phyloP scores from a whole-genome alignment of 108 stramenopile genomes.

The Skeletonema menzelii region DNA sequence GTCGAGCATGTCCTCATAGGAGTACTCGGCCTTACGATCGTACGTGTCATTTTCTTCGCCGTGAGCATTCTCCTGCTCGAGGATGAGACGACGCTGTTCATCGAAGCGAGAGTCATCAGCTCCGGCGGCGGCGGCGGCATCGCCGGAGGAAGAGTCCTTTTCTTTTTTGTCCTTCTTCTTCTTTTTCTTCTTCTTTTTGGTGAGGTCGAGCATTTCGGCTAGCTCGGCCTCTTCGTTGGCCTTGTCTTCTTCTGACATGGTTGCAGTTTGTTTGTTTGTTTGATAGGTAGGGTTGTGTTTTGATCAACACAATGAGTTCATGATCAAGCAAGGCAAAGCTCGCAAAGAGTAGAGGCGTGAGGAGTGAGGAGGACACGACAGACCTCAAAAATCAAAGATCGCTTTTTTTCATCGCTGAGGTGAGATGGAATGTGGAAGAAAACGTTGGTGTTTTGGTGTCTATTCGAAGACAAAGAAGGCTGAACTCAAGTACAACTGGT shows the following conservation, averaged over 20 bases:
- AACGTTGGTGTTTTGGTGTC: no score
- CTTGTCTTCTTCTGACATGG: conserved; percentile 35
- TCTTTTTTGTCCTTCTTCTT: conserved; percentile 81
- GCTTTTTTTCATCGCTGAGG: no score
- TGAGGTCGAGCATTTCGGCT: conserved; percentile 87
- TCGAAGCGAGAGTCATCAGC: conserved; percentile 48
- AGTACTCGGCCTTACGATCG: conserved; percentile 86
- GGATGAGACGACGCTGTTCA: conserved; percentile 67
- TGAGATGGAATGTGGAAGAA: no score
- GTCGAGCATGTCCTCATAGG: conserved; percentile 89
- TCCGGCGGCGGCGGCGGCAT: conserved; percentile 9
- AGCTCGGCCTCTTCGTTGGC: conserved; percentile 83
- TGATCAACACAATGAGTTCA: background rate
- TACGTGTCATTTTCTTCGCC: conserved; percentile 73
- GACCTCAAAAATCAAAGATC: no score
- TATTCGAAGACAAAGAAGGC: no score
- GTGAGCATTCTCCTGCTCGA: conserved; percentile 59
- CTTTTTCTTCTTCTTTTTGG: conserved; percentile 92
- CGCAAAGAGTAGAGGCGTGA: background rate
- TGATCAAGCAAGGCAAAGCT: background rate
- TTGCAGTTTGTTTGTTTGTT: background rate
- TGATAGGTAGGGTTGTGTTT: background rate
- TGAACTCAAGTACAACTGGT: no score
- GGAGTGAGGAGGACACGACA: background rate
- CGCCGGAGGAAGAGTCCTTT: conserved; percentile 22